Evolutionary conservation across 73 alveolate genomes (phyloP), one percentile per base, ranked within the genome.

Genomic region (Durusdinium trenchii): DNA sequence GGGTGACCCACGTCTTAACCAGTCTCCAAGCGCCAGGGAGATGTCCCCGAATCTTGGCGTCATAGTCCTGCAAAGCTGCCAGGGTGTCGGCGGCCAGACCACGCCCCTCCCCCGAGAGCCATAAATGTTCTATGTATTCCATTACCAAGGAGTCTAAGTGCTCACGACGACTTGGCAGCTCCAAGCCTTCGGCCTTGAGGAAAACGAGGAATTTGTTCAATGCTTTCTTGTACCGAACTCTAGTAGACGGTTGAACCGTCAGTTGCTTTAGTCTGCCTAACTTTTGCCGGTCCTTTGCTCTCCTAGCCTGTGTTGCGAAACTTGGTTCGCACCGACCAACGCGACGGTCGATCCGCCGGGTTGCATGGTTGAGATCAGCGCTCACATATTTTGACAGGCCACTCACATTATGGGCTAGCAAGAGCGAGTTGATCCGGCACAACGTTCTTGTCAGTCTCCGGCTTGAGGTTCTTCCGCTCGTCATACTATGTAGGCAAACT

Each of bases 271-370:
- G 23, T 42, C 40, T 5, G 7, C 89, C 89, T 30, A 78, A 46
- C 62, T 38, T 23, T 78, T 78, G 32, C 3, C 89, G 57, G 6
- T 3, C 43, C 57, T 43, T 46, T 6, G 9, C 23, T 10, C 62
- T 40, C 14, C 89, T 18, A 42, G 38, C 62, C 48, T 12, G 62
- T 26, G 38, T 5, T 9, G 57, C 40, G 42, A 57, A 42, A 42
- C 89, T 6, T 42, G 26, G 5, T 18, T 14, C 62, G 9, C 52
- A 10, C 42, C 26, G 48, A 20, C n/a, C 93, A 47, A n/a, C 93
- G 69, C 36, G 67, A 38, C 36, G 93, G 93, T 16, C 36, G 36
- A 38, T 83, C 93, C 9, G 93, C 93, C n/a, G 93, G 93, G 36
- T 83, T 83, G 4, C 30, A 20, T 47, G 84, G 5, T n/a, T n/a